These are phyloP conservation scores for Microsporum ferrugineum DNA, from an alignment of 2,329 filamentous ascomycete species.

Conservation along the genomic window DNA sequence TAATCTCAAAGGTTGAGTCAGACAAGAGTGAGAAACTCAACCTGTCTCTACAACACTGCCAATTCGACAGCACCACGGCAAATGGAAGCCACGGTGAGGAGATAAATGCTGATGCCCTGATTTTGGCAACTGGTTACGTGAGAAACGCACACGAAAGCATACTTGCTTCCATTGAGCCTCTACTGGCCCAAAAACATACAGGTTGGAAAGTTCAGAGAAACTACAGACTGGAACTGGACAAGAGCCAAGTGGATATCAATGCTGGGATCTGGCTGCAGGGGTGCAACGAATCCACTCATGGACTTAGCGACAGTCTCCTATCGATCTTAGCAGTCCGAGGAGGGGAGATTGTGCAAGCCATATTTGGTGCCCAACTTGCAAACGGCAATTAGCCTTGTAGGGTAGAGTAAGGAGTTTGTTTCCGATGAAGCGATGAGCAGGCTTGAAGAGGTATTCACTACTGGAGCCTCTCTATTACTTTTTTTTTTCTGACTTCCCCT, in stretches of 20 bases:
- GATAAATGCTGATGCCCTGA: constrained; percentile 65
- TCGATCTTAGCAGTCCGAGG: constrained; percentile 56
- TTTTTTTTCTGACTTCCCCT: background rate
- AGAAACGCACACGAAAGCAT: constrained; percentile 68
- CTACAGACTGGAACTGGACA: constrained; percentile 63
- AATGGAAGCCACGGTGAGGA: constrained; percentile 41
- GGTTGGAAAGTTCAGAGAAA: constrained; percentile 61
- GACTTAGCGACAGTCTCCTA: constrained; percentile 69
- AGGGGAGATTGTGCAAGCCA: constrained; percentile 24
- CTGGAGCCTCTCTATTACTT: background rate
- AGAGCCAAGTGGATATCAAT: constrained; percentile 54
- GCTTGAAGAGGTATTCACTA: too few species aligned
- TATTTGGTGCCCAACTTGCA: constrained; percentile 6
- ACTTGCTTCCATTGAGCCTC: constrained; percentile 52
- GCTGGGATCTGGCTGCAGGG: constrained; percentile 87
- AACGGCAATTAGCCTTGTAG: background rate
- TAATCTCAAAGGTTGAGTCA: constrained; percentile 51
- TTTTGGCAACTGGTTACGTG: constrained; percentile 79
- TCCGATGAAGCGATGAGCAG: background rate
- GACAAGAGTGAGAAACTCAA: constrained; percentile 42
- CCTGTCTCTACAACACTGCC: constrained; percentile 47
- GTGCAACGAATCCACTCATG: constrained; percentile 85
- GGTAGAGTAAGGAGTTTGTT: background rate
- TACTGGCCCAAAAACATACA: constrained; percentile 50
- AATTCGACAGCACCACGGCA: constrained; percentile 24